Percentiles rank a stretch among this genome's conserved stretches.
phyloP scores from a whole-genome alignment of 129 eudicot genomes.

The Heracleum sosnowskyi region DNA sequence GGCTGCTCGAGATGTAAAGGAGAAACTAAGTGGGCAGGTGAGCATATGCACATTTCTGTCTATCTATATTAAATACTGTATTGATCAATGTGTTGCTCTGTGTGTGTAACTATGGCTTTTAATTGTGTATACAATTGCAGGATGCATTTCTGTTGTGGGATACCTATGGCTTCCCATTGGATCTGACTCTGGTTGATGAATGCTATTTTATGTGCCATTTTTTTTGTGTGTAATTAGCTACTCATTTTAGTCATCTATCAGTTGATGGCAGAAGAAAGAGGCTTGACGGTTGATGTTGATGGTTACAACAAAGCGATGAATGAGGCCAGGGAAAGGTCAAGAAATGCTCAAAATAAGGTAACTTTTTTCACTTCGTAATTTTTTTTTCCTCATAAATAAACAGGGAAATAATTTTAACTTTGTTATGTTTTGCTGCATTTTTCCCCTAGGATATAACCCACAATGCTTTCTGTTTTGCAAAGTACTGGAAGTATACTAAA shows the following conservation, averaged over 20 bases:
- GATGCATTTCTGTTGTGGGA: constrained; percentile 98
- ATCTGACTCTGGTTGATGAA: constrained; percentile 76
- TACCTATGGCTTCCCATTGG: constrained; percentile 92
- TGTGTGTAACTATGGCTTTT: constrained; percentile 54
- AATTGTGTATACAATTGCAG: constrained; percentile 73
- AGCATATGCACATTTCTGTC: constrained; percentile 15
- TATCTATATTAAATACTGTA: neutral
- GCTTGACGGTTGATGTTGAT: constrained; percentile 72
- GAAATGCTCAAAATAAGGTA: constrained; percentile 92
- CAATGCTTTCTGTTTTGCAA: neutral
- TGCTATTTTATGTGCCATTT: neutral
- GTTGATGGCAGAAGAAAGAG: constrained; percentile 98
- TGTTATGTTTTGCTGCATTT: neutral
- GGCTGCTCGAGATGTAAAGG: constrained; percentile 74
- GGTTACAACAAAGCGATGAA: constrained; percentile 73
- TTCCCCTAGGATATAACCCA: neutral
- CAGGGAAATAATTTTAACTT: neutral
- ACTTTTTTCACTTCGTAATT: neutral
- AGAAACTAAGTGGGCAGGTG: constrained; percentile 83
- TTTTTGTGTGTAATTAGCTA: neutral
- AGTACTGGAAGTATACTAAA: neutral
- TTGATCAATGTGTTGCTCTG: neutral
- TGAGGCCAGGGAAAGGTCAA: constrained; percentile 97
- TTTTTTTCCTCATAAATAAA: neutral
- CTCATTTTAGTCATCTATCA: constrained; percentile 21